Percentiles rank a stretch among this genome's conserved stretches.
phyloP scores from a whole-genome alignment of 2,329 filamentous ascomycete species.

The Aspergillus sp. region DNA sequence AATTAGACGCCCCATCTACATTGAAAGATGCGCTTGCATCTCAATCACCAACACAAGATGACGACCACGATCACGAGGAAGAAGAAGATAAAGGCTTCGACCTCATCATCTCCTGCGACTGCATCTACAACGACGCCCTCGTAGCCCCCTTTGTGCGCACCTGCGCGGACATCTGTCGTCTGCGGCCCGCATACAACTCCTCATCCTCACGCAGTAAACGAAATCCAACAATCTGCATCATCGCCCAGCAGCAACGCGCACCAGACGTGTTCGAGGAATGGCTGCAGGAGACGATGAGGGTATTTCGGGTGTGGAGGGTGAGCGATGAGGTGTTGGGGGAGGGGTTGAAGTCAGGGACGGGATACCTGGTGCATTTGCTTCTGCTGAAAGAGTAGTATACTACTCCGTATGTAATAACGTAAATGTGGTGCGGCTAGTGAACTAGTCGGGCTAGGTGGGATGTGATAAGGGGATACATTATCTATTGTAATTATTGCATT shows the following conservation, averaged over 20 bases:
- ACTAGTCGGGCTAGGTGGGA: background rate
- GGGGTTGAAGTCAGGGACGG: slow-evolving; percentile 59
- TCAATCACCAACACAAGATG: background rate
- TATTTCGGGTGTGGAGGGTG: slow-evolving; percentile 73
- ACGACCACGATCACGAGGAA: slow-evolving; percentile 12
- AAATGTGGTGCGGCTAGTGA: no score
- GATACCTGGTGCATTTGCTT: slow-evolving; percentile 80
- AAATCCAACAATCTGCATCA: slow-evolving; percentile 63
- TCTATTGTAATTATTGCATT: no score
- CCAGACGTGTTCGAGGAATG: slow-evolving; percentile 81
- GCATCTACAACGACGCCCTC: slow-evolving; percentile 88
- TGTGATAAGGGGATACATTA: background rate
- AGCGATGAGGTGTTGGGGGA: slow-evolving; percentile 58
- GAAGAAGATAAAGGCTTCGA: slow-evolving; percentile 54
- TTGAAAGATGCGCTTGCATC: slow-evolving; percentile 19
- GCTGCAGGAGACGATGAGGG: slow-evolving; percentile 61
- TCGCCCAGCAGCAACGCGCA: slow-evolving; percentile 85
- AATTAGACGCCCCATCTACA: slow-evolving; percentile 45
- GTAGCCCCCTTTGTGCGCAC: slow-evolving; percentile 77
- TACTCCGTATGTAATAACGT: no score
- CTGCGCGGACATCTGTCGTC: slow-evolving; percentile 67
- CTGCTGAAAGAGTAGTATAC: slow-evolving; percentile 44
- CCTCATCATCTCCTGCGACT: slow-evolving; percentile 79
- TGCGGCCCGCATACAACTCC: slow-evolving; percentile 41
- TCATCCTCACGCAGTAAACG: slow-evolving; percentile 5